A percentile compares a stretch with the other conserved stretches of the same genome.
These are phyloP conservation scores for Cordyceps javanica DNA, from an alignment of 2,329 filamentous ascomycete genomes.

Conservation along the genomic window DNA sequence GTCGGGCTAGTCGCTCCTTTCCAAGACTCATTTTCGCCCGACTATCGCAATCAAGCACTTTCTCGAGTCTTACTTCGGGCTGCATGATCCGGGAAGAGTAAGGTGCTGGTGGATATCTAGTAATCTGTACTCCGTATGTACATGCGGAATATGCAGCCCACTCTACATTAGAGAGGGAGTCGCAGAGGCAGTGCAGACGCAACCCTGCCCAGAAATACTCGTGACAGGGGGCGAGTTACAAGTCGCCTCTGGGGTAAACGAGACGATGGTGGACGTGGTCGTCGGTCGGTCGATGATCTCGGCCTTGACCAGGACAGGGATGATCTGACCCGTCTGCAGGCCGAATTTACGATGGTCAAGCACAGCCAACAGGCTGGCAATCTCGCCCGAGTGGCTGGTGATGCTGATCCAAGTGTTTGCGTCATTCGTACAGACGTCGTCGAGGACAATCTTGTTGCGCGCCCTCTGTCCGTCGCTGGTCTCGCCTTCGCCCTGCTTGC, in stretches of 20 bases:
- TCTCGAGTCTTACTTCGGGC: background rate
- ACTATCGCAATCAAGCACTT: no score
- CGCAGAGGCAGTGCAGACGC: background rate
- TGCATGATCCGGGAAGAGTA: background rate
- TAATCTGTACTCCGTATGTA: background rate
- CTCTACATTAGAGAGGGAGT: background rate
- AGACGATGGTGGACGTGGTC: conserved; percentile 4
- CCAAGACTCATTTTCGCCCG: no score
- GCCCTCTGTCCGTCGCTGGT: conserved; percentile 41
- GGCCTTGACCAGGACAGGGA: conserved; percentile 54
- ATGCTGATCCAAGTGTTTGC: conserved; percentile 51
- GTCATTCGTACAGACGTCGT: conserved; percentile 51
- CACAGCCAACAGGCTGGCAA: conserved; percentile 44
- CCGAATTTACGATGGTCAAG: conserved; percentile 56
- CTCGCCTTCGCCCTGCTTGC: conserved; percentile 30
- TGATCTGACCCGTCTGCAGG: conserved; percentile 60
- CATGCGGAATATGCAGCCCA: background rate
- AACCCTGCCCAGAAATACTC: conserved; percentile 10
- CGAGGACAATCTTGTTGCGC: conserved; percentile 43
- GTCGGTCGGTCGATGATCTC: conserved; percentile 7
- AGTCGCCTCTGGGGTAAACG: conserved; percentile 11
- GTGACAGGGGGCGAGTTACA: conserved; percentile 8
- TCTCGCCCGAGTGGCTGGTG: conserved; percentile 55
- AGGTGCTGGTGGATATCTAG: background rate
- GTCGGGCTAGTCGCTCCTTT: no score